phyloP scores from a whole-genome alignment of 2,329 filamentous ascomycete species.

The Botrytis squamosa region DNA sequence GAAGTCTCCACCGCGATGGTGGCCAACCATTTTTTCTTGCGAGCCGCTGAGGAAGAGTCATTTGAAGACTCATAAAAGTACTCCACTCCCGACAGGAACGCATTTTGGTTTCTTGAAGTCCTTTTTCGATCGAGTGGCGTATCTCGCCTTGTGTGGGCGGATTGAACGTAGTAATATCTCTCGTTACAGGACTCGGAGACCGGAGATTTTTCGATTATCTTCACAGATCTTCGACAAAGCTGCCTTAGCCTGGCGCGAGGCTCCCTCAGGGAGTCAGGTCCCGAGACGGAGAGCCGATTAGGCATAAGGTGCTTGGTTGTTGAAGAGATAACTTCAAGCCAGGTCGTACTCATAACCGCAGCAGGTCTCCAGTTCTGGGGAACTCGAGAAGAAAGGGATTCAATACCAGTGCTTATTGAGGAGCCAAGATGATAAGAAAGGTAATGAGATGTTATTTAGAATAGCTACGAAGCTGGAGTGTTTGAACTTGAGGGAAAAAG shows the following conservation, averaged over 20 bases:
- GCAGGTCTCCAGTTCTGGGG: not conserved
- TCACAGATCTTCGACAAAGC: not conserved
- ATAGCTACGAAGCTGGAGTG: not conserved
- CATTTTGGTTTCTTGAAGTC: not conserved
- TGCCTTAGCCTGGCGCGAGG: rapidly evolving
- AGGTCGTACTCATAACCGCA: not conserved
- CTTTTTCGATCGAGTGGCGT: not conserved
- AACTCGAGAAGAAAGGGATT: rapidly evolving
- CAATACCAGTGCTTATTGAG: not conserved
- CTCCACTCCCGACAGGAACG: not conserved
- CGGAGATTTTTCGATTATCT: not conserved
- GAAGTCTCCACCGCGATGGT: not conserved
- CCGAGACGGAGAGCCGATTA: not conserved
- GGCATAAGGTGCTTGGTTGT: not conserved
- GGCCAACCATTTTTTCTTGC: not conserved
- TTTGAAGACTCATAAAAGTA: not conserved
- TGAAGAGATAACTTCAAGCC: not conserved
- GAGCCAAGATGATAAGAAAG: rapidly evolving
- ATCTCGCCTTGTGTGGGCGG: rapidly evolving
- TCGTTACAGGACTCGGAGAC: not conserved
- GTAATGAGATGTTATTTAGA: not conserved
- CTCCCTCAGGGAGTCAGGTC: not conserved
- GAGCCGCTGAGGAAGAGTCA: not conserved
- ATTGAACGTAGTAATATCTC: not conserved
- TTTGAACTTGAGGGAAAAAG: not conserved